Conservation (phyloP, 495 filamentous ascomycete genomes). For the Filosporella fistucella region DNA sequence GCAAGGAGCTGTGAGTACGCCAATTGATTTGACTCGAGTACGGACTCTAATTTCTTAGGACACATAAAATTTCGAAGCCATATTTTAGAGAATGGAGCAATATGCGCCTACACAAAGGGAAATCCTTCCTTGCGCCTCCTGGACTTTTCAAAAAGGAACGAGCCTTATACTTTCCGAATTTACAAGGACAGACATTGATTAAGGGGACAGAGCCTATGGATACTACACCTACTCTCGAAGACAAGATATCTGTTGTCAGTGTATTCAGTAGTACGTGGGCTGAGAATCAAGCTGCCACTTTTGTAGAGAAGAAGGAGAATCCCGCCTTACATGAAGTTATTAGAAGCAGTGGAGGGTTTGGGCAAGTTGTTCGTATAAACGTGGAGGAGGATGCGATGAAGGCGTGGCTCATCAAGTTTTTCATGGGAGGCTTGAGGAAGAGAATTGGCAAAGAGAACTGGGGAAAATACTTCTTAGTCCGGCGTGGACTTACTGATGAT, state of each 20-base stretch:
- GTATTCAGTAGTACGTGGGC: conserved; percentile 83
- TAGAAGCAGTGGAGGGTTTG: conserved; percentile 36
- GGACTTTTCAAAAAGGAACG: conserved; percentile 68
- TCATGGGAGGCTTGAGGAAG: conserved; percentile 56
- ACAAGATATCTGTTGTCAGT: conserved; percentile 70
- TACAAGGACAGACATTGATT: conserved; percentile 70
- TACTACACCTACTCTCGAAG: conserved; percentile 68
- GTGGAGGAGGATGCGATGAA: conserved; percentile 77
- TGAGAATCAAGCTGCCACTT: conserved; percentile 70
- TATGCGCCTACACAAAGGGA: conserved; percentile 76
- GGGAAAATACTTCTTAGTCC: conserved; percentile 77
- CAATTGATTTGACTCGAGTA: not conserved
- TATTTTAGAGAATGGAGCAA: conserved; percentile 94
- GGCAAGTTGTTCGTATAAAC: conserved; percentile 81
- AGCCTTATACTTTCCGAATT: conserved; percentile 90
- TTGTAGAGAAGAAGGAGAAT: conserved; percentile 59
- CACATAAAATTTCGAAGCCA: conserved; percentile 61
- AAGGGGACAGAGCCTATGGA: conserved; percentile 39
- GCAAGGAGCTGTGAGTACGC: conserved; percentile 63
- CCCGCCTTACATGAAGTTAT: conserved; percentile 55
- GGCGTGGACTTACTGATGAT: conserved; percentile 65
- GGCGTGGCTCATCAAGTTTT: conserved; percentile 66
- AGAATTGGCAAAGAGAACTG: conserved; percentile 56
- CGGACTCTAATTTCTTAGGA: conserved; percentile 26
- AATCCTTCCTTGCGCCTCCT: conserved; percentile 78